Evolutionary conservation across 495 filamentous ascomycete species (phyloP).

Genomic region (Xylaria venustula): DNA sequence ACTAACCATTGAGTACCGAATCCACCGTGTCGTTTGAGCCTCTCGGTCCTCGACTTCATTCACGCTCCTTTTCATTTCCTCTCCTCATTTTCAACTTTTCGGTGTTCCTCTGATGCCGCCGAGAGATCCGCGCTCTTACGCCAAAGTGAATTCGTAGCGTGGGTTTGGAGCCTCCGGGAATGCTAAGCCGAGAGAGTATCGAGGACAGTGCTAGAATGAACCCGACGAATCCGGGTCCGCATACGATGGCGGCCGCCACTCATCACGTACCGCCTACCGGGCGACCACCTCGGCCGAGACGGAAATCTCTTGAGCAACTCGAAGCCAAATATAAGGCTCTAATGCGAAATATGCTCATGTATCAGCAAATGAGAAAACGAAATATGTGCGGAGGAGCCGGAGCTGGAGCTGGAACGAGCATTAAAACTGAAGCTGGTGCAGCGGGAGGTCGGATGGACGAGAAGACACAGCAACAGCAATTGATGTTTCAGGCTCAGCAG

Average conservation of each 20-base stretch:
- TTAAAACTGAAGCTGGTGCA: neutral
- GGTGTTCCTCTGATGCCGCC: neutral
- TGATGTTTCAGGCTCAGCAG: constrained; percentile 8
- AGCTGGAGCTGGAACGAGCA: neutral
- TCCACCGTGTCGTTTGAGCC: neutral
- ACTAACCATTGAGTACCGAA: neutral
- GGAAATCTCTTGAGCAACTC: constrained; percentile 18
- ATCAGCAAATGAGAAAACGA: constrained; percentile 3
- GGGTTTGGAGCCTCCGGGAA: neutral
- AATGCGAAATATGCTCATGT: constrained; percentile 18
- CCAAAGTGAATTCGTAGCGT: neutral
- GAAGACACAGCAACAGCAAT: constrained; percentile 6
- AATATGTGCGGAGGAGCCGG: neutral
- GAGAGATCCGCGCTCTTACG: neutral
- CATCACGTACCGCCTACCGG: constrained; percentile 4
- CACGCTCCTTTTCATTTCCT: neutral
- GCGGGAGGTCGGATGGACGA: neutral
- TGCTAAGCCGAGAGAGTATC: neutral
- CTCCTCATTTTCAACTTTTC: neutral
- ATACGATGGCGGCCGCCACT: constrained; percentile 5
- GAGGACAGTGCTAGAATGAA: neutral
- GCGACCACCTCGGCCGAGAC: constrained; percentile 6
- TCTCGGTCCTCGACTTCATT: neutral
- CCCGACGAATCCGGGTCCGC: constrained; percentile 1
- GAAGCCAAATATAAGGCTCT: constrained; percentile 16